Percentiles rank a stretch among this genome's conserved stretches.
phyloP scores from a whole-genome alignment of 257 asterid species.

The Apocynum venetum region DNA sequence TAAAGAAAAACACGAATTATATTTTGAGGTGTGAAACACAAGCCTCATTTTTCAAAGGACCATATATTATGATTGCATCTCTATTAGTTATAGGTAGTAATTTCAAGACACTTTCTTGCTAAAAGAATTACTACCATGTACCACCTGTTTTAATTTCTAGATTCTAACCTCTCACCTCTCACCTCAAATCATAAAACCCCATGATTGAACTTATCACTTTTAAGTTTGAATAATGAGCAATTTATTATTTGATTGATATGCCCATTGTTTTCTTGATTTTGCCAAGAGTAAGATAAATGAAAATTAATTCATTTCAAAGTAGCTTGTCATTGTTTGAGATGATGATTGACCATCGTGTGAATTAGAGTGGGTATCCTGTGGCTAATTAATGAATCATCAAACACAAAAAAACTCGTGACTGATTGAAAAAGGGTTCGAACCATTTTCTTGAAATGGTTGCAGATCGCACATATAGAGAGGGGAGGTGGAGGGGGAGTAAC shows the following conservation, averaged over 20 bases:
- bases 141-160: constrained; percentile 22
- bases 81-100: constrained; percentile 18
- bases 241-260: constrained; percentile 4
- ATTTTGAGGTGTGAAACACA: constrained; percentile 41
- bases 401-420: constrained; percentile 15
- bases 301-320: constrained; percentile 24
- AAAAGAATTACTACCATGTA: constrained; percentile 12
- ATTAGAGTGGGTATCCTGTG: constrained; percentile 36
- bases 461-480: neutral
- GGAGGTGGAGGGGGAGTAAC: neutral
- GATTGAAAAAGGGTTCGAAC: constrained; percentile 15
- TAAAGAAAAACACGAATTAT: neutral
- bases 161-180: constrained; percentile 31
- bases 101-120: constrained; percentile 5
- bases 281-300: neutral
- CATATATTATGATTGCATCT: constrained; percentile 33
- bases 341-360: constrained; percentile 45
- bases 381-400: constrained; percentile 27
- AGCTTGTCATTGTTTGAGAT: constrained; percentile 27
- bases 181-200: constrained; percentile 24
- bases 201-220: constrained; percentile 30
- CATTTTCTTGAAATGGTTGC: constrained; percentile 13
- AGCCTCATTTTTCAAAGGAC: constrained; percentile 27
- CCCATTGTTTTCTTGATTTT: constrained; percentile 22
- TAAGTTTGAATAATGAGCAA: constrained; percentile 29